phyloP scores from a whole-genome alignment of 1,284 basidiomycete genomes.

The Cutaneotrichosporon mucoides region DNA sequence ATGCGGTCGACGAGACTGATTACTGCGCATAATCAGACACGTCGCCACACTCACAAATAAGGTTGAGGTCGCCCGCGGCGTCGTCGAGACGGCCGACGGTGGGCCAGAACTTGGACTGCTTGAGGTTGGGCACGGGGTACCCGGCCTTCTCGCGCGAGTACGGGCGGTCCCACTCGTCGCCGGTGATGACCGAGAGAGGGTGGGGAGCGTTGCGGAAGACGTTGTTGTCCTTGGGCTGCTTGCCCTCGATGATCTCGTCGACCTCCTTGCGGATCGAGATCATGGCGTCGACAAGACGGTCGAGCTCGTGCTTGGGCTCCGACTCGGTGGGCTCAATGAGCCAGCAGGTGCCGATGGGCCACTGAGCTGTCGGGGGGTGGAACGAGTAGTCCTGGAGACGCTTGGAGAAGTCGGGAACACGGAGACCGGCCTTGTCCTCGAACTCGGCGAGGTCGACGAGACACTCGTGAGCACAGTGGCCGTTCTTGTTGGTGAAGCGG shows the following conservation, averaged over 20 bases:
- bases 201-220: slow-evolving; percentile 92
- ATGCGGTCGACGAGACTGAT: background rate
- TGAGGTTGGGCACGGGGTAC: slow-evolving; percentile 73
- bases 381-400: slow-evolving; percentile 59
- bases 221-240: slow-evolving; percentile 76
- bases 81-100: slow-evolving; percentile 85
- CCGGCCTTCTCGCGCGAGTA: slow-evolving; percentile 81
- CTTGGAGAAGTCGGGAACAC: slow-evolving; percentile 94
- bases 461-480: slow-evolving; percentile 90
- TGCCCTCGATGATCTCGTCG: slow-evolving; percentile 78
- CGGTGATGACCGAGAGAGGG: slow-evolving; percentile 70
- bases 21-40: slow-evolving; percentile 64
- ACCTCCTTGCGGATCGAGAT: slow-evolving; percentile 90
- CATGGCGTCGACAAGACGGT: slow-evolving; percentile 94
- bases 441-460: slow-evolving; percentile 94
- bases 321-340: slow-evolving; percentile 94
- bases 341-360: slow-evolving; percentile 80
- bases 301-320: slow-evolving; percentile 83
- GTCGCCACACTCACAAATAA: slow-evolving; percentile 74
- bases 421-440: slow-evolving; percentile 78
- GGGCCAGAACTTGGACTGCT: slow-evolving; percentile 90
- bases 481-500: slow-evolving; percentile 84
- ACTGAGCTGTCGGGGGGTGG: slow-evolving; percentile 52
- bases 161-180: slow-evolving; percentile 78
- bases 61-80: slow-evolving; percentile 50